Evolutionary conservation across 164 flowering plant genomes (phyloP), one percentile per base, ranked within the genome.

Genomic region (Protea cynaroides): DNA sequence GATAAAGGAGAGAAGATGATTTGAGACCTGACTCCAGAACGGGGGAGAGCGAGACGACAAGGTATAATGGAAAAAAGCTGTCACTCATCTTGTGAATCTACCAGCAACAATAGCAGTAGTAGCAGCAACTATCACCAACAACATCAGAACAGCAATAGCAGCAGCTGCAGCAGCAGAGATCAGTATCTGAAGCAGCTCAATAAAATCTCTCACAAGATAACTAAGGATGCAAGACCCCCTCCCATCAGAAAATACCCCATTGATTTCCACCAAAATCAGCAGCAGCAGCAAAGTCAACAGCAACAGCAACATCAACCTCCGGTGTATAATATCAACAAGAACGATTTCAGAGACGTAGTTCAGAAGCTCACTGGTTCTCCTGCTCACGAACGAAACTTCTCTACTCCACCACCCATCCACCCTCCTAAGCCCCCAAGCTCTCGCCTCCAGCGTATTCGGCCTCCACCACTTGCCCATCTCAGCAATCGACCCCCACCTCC

Each of bases 301-400:
- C 81, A 59, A 37, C 71, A 64, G 3, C 92, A 76, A 61, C 84
- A 81, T 17, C 92, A 87, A 71, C 97, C 99, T 7, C 99, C 95
- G 47, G 99, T 94, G 8, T 94, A 88, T 74, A 94, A 86, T 56
- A 86, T 94, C 72, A 89, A 84, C 80, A 94, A 91, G 74, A 85
- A 75, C 65, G 97, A 94, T 47, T 94, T 94, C 83, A 71, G 99
- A 10, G 87, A 85, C 25, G 91, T 94, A 14, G 99, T 94, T 17
- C 99, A 94, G 84, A 84, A 81, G 74, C 96, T 94, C 47, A 94
- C 99, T 13, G 96, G 99, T 40, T 82, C 97, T 0, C 90, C 96
- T 7, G 84, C 96, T 7, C 93, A 81, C 68, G 84, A 80, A 11
- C 71, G 84, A 23, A 29, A 29, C 34, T 63, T 76, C 69, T 62